A percentile compares a stretch with the other conserved stretches of the same genome.
These are phyloP conservation scores for Chloranthus sessilifolius DNA, from an alignment of 164 flowering plant species.

Conservation along the genomic window DNA sequence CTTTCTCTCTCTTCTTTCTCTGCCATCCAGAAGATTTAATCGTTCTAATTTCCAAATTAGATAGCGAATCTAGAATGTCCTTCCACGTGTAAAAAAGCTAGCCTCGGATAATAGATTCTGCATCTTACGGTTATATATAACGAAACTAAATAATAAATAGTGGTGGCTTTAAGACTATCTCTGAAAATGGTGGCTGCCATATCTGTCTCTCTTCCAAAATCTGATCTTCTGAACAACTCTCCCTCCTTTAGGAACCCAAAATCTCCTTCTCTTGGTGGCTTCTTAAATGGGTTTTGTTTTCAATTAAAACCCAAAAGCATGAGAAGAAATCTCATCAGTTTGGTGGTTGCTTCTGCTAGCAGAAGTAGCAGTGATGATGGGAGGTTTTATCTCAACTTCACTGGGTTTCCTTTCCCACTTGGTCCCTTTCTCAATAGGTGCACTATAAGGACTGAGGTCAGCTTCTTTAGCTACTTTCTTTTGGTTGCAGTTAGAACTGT, in stretches of 20 bases:
- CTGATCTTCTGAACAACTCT: slow-evolving; percentile 30
- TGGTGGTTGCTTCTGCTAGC: slow-evolving; percentile 54
- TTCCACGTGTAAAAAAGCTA: too few species aligned
- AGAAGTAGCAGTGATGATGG: slow-evolving; percentile 23
- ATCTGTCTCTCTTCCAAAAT: slow-evolving; percentile 28
- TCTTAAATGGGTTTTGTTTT: slow-evolving; percentile 33
- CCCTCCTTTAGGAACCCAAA: slow-evolving; percentile 18
- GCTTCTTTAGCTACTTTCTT: slow-evolving; percentile 3
- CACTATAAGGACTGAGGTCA: slow-evolving; percentile 84
- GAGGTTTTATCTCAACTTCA: slow-evolving; percentile 81
- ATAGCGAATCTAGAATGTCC: too few species aligned
- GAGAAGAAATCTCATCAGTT: slow-evolving; percentile 24
- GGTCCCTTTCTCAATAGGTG: slow-evolving; percentile 93
- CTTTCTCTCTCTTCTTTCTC: too few species aligned
- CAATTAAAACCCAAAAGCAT: slow-evolving; percentile 27
- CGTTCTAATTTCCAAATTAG: too few species aligned
- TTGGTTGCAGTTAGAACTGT: background rate
- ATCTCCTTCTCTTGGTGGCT: slow-evolving; percentile 32
- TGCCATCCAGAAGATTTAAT: too few species aligned
- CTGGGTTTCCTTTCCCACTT: slow-evolving; percentile 96
- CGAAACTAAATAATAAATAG: too few species aligned
- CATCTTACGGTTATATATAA: too few species aligned
- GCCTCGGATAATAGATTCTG: too few species aligned
- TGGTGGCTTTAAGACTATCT: too few species aligned
- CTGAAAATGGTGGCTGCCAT: slow-evolving; percentile 55